Evolutionary conservation across 176 grass and related monocot genomes (phyloP).

Genomic region (Paspalum vaginatum): DNA sequence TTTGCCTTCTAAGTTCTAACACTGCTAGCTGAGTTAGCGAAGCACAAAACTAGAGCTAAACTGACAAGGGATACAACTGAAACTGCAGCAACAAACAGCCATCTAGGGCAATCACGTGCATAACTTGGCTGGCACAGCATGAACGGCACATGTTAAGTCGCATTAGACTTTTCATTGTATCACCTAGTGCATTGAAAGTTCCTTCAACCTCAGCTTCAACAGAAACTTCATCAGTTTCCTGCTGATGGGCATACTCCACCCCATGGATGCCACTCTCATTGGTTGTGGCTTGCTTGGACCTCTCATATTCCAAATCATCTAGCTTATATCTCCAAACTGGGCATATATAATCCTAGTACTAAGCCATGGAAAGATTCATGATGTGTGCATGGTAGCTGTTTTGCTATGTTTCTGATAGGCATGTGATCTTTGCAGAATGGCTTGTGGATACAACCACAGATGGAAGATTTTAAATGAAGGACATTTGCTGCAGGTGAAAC

Average conservation of each 20-base stretch:
- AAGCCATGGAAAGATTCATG: constrained; percentile 86
- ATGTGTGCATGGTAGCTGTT: constrained; percentile 77
- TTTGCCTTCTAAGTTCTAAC: constrained; percentile 36
- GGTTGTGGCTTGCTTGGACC: constrained; percentile 47
- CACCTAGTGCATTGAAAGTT: constrained; percentile 22
- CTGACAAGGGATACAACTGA: constrained; percentile 74
- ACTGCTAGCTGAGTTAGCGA: constrained; percentile 49
- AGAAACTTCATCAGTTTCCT: constrained; percentile 30
- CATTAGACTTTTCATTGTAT: constrained; percentile 25
- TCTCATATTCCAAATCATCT: too few relatives aligned
- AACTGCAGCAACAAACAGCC: constrained; percentile 64
- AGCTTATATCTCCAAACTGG: too few relatives aligned
- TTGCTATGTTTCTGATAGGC: constrained; percentile 48
- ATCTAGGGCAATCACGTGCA: constrained; percentile 35
- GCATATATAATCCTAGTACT: constrained; percentile 68
- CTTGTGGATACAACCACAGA: constrained; percentile 67
- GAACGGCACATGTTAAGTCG: constrained; percentile 19
- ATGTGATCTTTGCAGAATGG: constrained; percentile 87
- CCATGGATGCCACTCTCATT: constrained; percentile 36
- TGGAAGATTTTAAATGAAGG: constrained; percentile 55
- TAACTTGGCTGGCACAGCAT: constrained; percentile 41
- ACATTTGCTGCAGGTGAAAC: constrained; percentile 66
- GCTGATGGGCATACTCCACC: not conserved
- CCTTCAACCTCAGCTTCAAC: constrained; percentile 51
- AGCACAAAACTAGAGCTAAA: constrained; percentile 86